A percentile compares a stretch with the other conserved stretches of the same genome.
Conservation (phyloP, 331 rosid species). For the Malus hybrid region DNA sequence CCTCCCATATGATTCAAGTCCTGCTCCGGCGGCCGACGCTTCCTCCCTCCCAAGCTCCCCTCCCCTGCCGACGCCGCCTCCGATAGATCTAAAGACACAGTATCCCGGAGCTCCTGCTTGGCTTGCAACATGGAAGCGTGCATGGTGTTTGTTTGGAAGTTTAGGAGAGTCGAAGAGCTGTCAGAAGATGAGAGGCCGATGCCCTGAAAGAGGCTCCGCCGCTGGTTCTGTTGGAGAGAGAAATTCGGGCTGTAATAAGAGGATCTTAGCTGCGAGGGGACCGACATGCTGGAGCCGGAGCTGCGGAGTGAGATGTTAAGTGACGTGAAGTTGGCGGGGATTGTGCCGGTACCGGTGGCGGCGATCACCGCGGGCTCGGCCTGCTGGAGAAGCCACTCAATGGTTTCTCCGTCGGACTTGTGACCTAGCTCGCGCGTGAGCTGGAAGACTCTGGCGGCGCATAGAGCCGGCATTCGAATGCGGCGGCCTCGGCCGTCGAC, state of each 20-base stretch:
- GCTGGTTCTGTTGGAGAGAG: conserved; percentile 43
- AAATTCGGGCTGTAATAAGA: conserved; percentile 89
- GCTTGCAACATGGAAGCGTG: conserved; percentile 48
- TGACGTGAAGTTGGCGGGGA: conserved; percentile 94
- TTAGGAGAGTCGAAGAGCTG: conserved; percentile 45
- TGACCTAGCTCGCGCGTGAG: conserved; percentile 21
- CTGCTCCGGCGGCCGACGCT: conserved; percentile 43
- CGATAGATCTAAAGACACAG: conserved; percentile 46
- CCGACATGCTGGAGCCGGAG: conserved; percentile 93
- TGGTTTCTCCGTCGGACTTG: conserved; percentile 95
- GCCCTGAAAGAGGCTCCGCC: conserved; percentile 45
- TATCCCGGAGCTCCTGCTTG: conserved; percentile 62
- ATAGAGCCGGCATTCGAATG: conserved; percentile 91
- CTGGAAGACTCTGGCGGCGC: conserved; percentile 93
- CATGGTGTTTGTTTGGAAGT: conserved; percentile 54
- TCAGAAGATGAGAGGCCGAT: conserved; percentile 40
- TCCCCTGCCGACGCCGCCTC: conserved; percentile 26
- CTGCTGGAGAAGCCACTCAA: conserved; percentile 97
- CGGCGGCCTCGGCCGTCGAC: conserved; percentile 98
- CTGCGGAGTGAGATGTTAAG: conserved; percentile 82
- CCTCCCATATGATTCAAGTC: conserved; percentile 50
- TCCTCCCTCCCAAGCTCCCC: conserved; percentile 43
- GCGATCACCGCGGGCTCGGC: conserved; percentile 92
- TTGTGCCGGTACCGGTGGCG: conserved; percentile 93
- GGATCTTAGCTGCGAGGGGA: conserved; percentile 76